Evolutionary conservation across 768 basidiomycete genomes (phyloP), one percentile per base, ranked within the genome.

Genomic region (Boletus speciosus): DNA sequence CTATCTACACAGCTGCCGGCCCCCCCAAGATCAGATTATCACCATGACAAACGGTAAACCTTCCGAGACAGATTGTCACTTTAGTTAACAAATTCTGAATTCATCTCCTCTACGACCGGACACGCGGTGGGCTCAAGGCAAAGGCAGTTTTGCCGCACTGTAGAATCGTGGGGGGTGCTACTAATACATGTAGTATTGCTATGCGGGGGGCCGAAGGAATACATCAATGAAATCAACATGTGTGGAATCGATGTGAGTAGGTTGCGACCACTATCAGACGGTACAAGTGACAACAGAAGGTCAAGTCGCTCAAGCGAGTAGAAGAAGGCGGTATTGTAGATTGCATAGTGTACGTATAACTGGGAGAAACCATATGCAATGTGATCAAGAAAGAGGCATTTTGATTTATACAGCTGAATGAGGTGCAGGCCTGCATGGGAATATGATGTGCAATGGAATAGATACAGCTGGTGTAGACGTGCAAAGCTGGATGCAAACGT

Each of bases 391-490:
- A 59, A 25, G 47, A 51, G 44, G 32, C 36, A 12, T 41, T 45
- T 55, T 57, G 49, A 51, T 58, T 52, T 54, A 57, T 58, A 58
- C 54, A 62, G 52, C 49, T 54, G 61, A 46, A 52, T 38, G 61
- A 35, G 47, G 57, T 50, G 56, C 49, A 48, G 51, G 57, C 49
- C 54, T 64, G 57, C 62, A 67, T 67, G 60, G 38, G 51, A 58
- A 59, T 57, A 48, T 43, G 27, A 37, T 31, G 63, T 57, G 54
- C 51, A 36, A 44, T 57, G 52, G 45, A 60, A 58, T 60, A 63
- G 63, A 62, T 67, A 61, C 52, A 54, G 44, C 43, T 55, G 48
- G 34, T 34, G 51, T 47, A 16, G 35, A 43, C 16, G 37, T 58
- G 52, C 49, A 25, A 54, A 54, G 32, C 27, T 14, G 36, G 36